phyloP scores from a whole-genome alignment of 768 basidiomycete species.

The Postia placenta region DNA sequence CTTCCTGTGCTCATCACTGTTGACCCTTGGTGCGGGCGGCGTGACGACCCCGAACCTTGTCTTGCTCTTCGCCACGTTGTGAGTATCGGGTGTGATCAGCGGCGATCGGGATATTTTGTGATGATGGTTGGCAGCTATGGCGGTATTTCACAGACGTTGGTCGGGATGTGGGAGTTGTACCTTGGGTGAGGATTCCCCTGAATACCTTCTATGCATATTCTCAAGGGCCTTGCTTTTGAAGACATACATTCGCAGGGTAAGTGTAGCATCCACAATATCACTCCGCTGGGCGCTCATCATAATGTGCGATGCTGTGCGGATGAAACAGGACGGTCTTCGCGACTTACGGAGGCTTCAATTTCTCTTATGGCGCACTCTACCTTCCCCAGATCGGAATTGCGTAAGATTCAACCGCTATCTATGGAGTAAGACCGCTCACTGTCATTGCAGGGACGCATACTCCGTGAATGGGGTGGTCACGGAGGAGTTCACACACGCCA shows the following conservation, averaged over 20 bases:
- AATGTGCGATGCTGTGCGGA: neutral
- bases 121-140: constrained; percentile 1
- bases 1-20: constrained; percentile 5
- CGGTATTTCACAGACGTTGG: constrained; percentile 7
- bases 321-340: constrained; percentile 3
- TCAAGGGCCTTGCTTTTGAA: no score
- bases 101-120: neutral
- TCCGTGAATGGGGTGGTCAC: constrained; percentile 3
- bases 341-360: constrained; percentile 5
- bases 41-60: constrained; percentile 5
- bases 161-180: constrained; percentile 7
- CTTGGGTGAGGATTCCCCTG: neutral
- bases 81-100: neutral
- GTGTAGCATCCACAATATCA: neutral
- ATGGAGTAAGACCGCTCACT: neutral
- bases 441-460: neutral
- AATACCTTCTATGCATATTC: neutral
- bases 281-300: neutral
- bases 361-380: constrained; percentile 3
- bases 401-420: neutral
- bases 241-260: constrained; percentile 4
- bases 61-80: constrained; percentile 3
- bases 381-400: constrained; percentile 2
- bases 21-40: constrained; percentile 2
- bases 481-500: constrained; percentile 2